Conservation (phyloP, 352 stramenopile species). For the Pythium aquatile region DNA sequence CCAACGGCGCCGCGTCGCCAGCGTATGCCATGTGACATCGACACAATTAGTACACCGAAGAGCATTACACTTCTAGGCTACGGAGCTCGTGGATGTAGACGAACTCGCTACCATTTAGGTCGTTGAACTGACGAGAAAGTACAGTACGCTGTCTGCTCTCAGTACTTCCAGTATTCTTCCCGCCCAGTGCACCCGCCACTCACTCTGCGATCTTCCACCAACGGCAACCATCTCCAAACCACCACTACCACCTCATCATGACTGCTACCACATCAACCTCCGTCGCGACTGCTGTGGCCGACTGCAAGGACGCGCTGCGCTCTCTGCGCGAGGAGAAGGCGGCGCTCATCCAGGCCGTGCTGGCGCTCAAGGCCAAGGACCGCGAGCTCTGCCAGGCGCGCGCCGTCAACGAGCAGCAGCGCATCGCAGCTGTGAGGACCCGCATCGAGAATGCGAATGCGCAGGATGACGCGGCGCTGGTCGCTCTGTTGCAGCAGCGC, state of each 20-base stretch:
- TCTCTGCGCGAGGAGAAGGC: constrained; percentile 11
- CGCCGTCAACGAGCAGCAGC: neutral
- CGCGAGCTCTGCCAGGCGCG: neutral
- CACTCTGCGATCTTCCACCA: constrained; percentile 1
- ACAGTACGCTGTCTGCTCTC: neutral
- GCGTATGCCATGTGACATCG: constrained; percentile 11
- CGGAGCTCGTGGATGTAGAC: too few relatives aligned
- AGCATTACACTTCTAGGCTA: too few relatives aligned
- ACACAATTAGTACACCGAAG: neutral
- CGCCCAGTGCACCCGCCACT: neutral
- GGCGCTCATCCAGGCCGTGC: constrained; percentile 10
- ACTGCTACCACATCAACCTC: neutral
- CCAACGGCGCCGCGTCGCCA: constrained; percentile 17
- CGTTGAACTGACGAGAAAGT: neutral
- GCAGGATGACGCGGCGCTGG: neutral
- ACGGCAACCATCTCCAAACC: neutral
- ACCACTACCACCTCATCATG: neutral
- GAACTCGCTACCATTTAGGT: neutral
- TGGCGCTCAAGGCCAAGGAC: constrained; percentile 10
- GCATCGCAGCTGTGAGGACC: constrained; percentile 1
- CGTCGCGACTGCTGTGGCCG: neutral
- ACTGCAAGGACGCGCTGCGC: constrained; percentile 6
- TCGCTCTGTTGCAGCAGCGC: neutral
- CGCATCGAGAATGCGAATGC: neutral
- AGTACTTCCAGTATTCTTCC: neutral